phyloP scores from a whole-genome alignment of 1,284 basidiomycete genomes.

The Fomitiporia mediterranea region DNA sequence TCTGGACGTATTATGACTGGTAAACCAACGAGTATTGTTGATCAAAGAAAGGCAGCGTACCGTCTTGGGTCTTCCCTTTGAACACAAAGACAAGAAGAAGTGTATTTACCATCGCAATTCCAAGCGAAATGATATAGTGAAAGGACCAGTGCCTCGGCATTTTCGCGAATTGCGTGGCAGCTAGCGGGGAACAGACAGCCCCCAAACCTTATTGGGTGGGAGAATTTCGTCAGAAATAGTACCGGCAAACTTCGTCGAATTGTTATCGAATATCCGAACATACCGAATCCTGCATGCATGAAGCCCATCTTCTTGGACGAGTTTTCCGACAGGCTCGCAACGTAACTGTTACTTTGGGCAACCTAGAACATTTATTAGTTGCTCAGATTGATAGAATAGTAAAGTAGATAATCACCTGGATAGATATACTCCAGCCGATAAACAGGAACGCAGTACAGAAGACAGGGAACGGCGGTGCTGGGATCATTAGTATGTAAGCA shows the following conservation, averaged over 20 bases:
- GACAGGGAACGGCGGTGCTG: constrained; percentile 63
- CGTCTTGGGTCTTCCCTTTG: constrained; percentile 33
- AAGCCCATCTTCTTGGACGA: constrained; percentile 35
- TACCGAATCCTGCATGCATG: constrained; percentile 28
- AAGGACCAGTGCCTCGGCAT: constrained; percentile 27
- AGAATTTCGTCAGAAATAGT: not conserved
- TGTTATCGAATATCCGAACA: too few species aligned
- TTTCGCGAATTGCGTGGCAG: constrained; percentile 31
- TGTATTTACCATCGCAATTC: constrained; percentile 30
- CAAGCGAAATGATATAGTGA: constrained; percentile 37
- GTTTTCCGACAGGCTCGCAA: constrained; percentile 41
- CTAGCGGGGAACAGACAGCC: constrained; percentile 29
- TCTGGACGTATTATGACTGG: not conserved
- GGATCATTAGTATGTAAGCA: constrained; percentile 39
- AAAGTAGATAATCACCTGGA: constrained; percentile 37
- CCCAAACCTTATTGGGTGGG: constrained; percentile 23
- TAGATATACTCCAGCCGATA: constrained; percentile 56
- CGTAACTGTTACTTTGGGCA: constrained; percentile 56
- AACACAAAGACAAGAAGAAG: constrained; percentile 31
- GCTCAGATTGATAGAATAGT: not conserved
- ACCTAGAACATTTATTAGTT: constrained; percentile 33
- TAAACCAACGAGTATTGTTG: not conserved
- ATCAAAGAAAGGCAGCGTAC: constrained; percentile 26
- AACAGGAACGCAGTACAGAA: constrained; percentile 57
- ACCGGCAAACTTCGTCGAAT: not conserved